Percentiles rank a stretch among this genome's conserved stretches.
These are phyloP conservation scores for Coprinopsis marcescibilis DNA, from an alignment of 768 basidiomycete genomes.

Conservation along the genomic window DNA sequence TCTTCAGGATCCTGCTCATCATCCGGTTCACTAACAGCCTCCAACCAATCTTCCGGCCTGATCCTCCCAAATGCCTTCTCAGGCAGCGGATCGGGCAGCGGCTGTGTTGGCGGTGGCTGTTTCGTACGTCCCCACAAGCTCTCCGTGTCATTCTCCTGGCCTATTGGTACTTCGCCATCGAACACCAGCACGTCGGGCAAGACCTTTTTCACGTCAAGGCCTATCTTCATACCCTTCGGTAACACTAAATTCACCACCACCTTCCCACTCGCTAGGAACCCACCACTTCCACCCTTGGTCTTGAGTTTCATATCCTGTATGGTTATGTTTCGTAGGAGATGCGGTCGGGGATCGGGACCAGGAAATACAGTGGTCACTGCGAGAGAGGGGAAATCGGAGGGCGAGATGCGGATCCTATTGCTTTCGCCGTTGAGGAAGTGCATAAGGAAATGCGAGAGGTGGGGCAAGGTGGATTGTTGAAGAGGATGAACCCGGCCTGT, in stretches of 20 bases:
- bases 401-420: conserved; percentile 54
- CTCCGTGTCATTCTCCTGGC: too few relatives aligned
- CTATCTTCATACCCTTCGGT: conserved; percentile 62
- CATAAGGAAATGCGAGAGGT: conserved; percentile 58
- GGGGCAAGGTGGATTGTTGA: conserved; percentile 26
- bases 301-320: conserved; percentile 72
- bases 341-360: conserved; percentile 55
- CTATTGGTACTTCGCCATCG: conserved; percentile 71
- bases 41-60: conserved; percentile 64
- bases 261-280: conserved; percentile 65
- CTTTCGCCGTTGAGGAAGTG: conserved; percentile 54
- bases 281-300: conserved; percentile 28
- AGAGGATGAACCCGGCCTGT: conserved; percentile 55
- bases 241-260: conserved; percentile 62
- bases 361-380: conserved; percentile 53
- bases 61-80: conserved; percentile 73
- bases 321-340: conserved; percentile 64
- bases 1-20: conserved; percentile 31
- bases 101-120: not conserved
- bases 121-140: too few relatives aligned
- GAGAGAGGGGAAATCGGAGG: conserved; percentile 43
- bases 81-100: conserved; percentile 60
- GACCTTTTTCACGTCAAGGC: conserved; percentile 56
- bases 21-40: conserved; percentile 31
- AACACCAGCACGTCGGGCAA: conserved; percentile 75